These are phyloP conservation scores for Nicotiana benthamiana DNA, from an alignment of 257 asterid species.

Conservation along the genomic window DNA sequence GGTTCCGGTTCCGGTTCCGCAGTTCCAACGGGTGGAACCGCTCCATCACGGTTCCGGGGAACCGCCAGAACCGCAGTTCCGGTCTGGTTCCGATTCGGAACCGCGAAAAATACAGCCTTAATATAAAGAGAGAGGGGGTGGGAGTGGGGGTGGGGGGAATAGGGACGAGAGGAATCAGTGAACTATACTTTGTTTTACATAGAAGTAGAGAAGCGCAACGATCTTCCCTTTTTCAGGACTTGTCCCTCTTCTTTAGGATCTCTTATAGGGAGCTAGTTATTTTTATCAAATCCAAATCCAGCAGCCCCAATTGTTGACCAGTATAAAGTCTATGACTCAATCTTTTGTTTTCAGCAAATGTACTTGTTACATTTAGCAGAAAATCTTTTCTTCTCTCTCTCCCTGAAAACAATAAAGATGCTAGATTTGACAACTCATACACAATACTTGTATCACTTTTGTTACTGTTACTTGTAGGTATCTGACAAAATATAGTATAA, in stretches of 20 bases:
- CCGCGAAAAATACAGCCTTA: too few species aligned
- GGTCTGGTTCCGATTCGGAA: too few species aligned
- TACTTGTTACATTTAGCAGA: not conserved
- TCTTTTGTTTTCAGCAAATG: slow-evolving; percentile 28
- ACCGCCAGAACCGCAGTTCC: too few species aligned
- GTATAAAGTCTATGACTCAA: slow-evolving; percentile 11
- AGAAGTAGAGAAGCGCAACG: slow-evolving; percentile 17
- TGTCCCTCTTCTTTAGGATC: slow-evolving; percentile 24
- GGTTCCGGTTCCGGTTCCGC: too few species aligned
- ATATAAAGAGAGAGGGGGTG: not conserved
- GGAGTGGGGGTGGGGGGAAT: not conserved
- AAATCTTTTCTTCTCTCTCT: not conserved
- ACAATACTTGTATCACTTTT: not conserved
- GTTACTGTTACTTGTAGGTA: not conserved
- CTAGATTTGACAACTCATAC: slow-evolving; percentile 6
- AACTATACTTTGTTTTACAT: not conserved
- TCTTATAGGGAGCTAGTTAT: slow-evolving; percentile 12
- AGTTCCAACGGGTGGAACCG: too few species aligned
- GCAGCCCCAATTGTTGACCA: slow-evolving; percentile 63
- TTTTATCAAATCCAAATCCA: slow-evolving; percentile 27
- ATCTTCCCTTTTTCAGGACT: slow-evolving; percentile 26
- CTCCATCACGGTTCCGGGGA: too few species aligned
- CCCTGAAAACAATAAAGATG: slow-evolving; percentile 3
- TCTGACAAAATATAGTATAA: not conserved
- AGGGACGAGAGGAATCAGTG: not conserved